Evolutionary conservation across 2,329 filamentous ascomycete species (phyloP), one percentile per base, ranked within the genome.

Genomic region (Aurifilum marmelostoma): DNA sequence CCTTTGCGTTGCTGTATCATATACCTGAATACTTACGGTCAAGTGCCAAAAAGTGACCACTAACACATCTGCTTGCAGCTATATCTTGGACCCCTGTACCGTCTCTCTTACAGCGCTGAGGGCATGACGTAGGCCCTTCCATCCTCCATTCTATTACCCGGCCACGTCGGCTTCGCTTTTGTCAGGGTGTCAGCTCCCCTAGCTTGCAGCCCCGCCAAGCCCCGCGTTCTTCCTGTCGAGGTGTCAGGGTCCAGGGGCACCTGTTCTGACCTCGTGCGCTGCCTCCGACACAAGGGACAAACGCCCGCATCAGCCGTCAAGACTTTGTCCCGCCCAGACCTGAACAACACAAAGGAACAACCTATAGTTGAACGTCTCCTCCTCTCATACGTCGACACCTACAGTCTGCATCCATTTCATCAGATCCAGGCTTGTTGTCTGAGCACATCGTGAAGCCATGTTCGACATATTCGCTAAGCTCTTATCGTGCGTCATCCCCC

Each of bases 401-500:
- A 41, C 50, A 21, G 27, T 16, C n/a, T 18, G 29, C 21, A 52
- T 63, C 21, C 14, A 27, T 9, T 37, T 11, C 34, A 47, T 18
- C 18, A 37, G 14, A 34, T 27, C 62, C 11, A 63, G 27, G 27
- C 41, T 32, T 24, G 21, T 18, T 16, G 52, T 56, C 12, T 14
- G 52, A 56, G 24, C 14, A 29, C 52, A 29, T 27, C 24, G 50
- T 32, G 52, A 52, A 74, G 81, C 67, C 80, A 92, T 94, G 91
- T 93, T 94, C 77, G 90, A 91, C 80, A 87, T 93, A 75, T 87
- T 94, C 75, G 88, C 92, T 75, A 91, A 92, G 80, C 83, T 93
- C 75, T 83, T 94, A 79, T 92, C 91, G 91, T 94, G 83, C 83
- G 91, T 85, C 73, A 71, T 73, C 70, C 70, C 73, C 73, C 71